Evolutionary conservation across 2,329 filamentous ascomycete genomes (phyloP).

Genomic region (Alternaria dauci): DNA sequence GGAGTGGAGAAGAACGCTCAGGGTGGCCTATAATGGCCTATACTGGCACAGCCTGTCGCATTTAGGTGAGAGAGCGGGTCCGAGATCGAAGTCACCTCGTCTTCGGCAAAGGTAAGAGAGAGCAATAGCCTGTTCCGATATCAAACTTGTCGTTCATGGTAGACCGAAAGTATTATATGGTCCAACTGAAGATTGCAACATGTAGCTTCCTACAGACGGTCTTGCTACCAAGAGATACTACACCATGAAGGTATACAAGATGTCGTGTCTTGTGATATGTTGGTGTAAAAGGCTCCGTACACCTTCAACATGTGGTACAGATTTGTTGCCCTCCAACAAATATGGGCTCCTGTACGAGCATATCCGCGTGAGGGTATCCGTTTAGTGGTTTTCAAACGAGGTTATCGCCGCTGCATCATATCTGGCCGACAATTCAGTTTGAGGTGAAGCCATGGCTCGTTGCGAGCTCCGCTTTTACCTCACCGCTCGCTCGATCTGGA

Average conservation of each 20-base stretch:
- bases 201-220: neutral
- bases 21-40: neutral
- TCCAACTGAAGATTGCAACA: neutral
- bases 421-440: neutral
- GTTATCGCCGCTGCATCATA: neutral
- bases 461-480: neutral
- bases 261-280: neutral
- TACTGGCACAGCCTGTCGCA: neutral
- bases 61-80: neutral
- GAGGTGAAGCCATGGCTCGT: neutral
- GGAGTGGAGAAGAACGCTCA: neutral
- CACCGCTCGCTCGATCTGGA: neutral
- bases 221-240: neutral
- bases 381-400: accelerated
- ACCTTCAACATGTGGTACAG: no score
- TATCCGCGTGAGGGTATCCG: neutral
- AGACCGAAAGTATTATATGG: neutral
- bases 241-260: neutral
- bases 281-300: no score
- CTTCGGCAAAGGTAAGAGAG: neutral
- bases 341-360: no score
- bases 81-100: neutral
- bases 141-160: neutral
- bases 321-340: no score
- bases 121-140: neutral